Percentiles rank a stretch among this genome's conserved stretches.
Evolutionary conservation across 2,329 filamentous ascomycete species (phyloP).

Genomic region (Colletotrichum viniferum): DNA sequence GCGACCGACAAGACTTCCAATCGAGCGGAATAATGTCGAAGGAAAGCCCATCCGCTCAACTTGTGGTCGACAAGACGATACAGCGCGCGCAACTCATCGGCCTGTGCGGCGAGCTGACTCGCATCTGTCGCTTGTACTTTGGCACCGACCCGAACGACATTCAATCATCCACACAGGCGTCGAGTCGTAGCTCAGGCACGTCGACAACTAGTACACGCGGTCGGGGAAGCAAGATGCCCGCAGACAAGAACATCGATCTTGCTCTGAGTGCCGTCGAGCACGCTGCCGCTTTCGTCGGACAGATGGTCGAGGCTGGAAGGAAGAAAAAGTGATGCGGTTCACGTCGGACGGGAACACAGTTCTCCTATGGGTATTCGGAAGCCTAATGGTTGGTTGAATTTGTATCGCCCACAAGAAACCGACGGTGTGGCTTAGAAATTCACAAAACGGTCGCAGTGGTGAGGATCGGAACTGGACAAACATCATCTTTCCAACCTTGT

Average conservation of each 20-base stretch:
- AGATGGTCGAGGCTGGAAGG: background rate
- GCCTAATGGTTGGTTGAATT: background rate
- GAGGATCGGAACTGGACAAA: background rate
- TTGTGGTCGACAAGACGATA: background rate
- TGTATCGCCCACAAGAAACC: background rate
- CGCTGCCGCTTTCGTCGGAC: background rate
- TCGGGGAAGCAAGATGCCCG: background rate
- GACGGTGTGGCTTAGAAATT: background rate
- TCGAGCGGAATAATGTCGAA: background rate
- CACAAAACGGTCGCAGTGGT: background rate
- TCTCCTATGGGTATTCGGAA: background rate
- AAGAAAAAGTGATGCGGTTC: background rate
- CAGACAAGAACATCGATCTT: background rate
- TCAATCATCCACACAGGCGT: background rate
- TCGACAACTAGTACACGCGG: background rate
- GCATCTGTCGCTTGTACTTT: background rate
- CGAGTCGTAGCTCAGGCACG: background rate
- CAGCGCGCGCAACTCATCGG: background rate
- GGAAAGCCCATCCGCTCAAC: background rate
- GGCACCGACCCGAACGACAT: background rate
- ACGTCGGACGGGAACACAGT: background rate
- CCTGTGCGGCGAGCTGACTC: background rate
- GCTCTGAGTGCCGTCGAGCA: background rate
- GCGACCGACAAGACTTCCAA: background rate
- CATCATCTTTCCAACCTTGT: background rate